A percentile compares a stretch with the other conserved stretches of the same genome.
These are phyloP conservation scores for Peribolospora kevripleyi DNA, from an alignment of 768 basidiomycete genomes.

Conservation along the genomic window DNA sequence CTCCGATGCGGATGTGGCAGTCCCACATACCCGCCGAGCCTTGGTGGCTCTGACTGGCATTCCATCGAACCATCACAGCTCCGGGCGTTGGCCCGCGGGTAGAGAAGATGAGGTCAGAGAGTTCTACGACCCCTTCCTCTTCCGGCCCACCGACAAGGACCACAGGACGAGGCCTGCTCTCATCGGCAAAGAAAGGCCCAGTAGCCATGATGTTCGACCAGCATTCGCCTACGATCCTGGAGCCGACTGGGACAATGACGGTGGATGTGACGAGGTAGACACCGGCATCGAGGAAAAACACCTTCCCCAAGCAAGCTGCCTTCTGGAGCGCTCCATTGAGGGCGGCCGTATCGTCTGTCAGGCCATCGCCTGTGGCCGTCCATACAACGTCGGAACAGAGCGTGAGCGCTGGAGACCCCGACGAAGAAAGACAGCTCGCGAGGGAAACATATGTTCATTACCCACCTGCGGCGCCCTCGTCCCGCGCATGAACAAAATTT, in stretches of 20 bases:
- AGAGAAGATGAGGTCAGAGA: slow-evolving; percentile 39
- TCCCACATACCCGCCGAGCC: slow-evolving; percentile 38
- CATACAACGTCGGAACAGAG: too few species aligned
- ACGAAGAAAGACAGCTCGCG: too few species aligned
- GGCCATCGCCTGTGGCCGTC: slow-evolving; percentile 26
- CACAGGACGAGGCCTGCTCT: slow-evolving; percentile 26
- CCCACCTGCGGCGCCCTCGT: slow-evolving; percentile 28
- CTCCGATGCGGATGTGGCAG: slow-evolving; percentile 25
- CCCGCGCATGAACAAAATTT: too few species aligned
- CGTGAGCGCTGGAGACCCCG: too few species aligned
- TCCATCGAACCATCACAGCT: slow-evolving; percentile 39
- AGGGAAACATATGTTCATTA: too few species aligned
- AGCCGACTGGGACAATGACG: slow-evolving; percentile 34
- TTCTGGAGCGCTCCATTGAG: slow-evolving; percentile 35
- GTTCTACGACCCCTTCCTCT: slow-evolving; percentile 32
- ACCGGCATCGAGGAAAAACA: slow-evolving; percentile 59
- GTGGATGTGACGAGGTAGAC: slow-evolving; percentile 32
- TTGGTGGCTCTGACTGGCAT: slow-evolving; percentile 30
- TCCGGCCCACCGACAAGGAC: slow-evolving; percentile 31
- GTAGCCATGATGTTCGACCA: slow-evolving; percentile 35
- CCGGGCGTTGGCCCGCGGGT: slow-evolving; percentile 34
- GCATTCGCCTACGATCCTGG: slow-evolving; percentile 36
- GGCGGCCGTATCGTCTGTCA: slow-evolving; percentile 48
- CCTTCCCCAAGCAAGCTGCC: slow-evolving; percentile 39
- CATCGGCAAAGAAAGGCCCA: slow-evolving; percentile 28